Evolutionary conservation across 2,329 filamentous ascomycete genomes (phyloP).

Genomic region (Atkinsonella hypoxylon): DNA sequence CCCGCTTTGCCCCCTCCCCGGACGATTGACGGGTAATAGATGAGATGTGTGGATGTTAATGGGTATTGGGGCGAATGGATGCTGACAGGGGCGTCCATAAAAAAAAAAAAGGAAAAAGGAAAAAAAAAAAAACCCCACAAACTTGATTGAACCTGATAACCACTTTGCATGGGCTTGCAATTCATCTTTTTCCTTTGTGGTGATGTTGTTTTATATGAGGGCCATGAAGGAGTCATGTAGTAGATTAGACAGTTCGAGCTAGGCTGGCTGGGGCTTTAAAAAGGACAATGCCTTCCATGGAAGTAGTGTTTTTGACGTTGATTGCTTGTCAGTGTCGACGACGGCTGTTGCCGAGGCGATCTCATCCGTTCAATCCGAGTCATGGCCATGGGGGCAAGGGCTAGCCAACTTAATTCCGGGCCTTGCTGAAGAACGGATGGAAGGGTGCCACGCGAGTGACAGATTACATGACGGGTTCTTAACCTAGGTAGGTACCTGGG

Average conservation of each 20-base stretch:
- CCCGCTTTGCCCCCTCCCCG: neutral
- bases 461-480: too few relatives aligned
- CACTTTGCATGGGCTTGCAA: constrained; percentile 6
- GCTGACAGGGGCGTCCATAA: neutral
- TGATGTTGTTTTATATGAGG: constrained; percentile 1
- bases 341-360: too few relatives aligned
- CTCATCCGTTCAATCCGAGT: too few relatives aligned
- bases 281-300: too few relatives aligned
- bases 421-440: too few relatives aligned
- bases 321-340: too few relatives aligned
- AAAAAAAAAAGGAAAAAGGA: neutral
- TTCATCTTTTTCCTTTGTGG: constrained; percentile 1
- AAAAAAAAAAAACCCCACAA: neutral
- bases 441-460: too few relatives aligned
- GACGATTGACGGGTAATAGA: neutral
- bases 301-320: too few relatives aligned
- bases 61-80: neutral
- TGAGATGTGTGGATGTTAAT: neutral
- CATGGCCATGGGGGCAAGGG: too few relatives aligned
- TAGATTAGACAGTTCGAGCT: neutral
- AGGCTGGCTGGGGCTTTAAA: neutral
- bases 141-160: neutral
- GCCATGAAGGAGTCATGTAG: neutral
- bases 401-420: too few relatives aligned
- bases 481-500: too few relatives aligned